These are phyloP conservation scores for Alternaria infectoria DNA, from an alignment of 2,329 filamentous ascomycete genomes.

Conservation along the genomic window DNA sequence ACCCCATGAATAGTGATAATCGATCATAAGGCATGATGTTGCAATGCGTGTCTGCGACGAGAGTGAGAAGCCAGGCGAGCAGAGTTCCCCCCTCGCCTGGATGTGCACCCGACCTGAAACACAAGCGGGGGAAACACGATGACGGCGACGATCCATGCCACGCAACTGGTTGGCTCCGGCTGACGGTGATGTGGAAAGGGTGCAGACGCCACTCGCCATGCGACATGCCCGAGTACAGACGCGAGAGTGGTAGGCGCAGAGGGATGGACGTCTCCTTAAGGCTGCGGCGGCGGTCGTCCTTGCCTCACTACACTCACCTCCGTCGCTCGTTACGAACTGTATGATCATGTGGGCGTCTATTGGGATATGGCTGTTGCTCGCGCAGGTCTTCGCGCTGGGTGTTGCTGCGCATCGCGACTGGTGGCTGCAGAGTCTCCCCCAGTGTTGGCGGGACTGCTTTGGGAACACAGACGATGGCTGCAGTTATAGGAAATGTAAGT, in stretches of 20 bases:
- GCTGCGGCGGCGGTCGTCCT: not conserved
- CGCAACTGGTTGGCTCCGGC: conserved; percentile 6
- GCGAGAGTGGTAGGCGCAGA: not conserved
- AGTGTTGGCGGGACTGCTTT: conserved; percentile 32
- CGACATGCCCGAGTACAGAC: not conserved
- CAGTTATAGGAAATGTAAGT: conserved; percentile 27
- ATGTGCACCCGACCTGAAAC: conserved; percentile 9
- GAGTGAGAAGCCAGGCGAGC: not conserved
- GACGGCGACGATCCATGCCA: conserved; percentile 1
- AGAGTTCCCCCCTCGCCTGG: not conserved
- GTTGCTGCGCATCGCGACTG: conserved; percentile 19
- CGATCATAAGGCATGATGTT: not conserved
- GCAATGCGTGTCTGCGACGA: not conserved
- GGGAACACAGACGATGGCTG: conserved; percentile 22
- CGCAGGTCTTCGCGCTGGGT: conserved; percentile 2
- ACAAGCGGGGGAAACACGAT: conserved; percentile 10
- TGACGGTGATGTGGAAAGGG: not conserved
- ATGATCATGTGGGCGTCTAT: conserved; percentile 4
- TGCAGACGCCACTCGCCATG: conserved; percentile 5
- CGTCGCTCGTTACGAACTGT: not conserved
- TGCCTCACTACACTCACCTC: not conserved
- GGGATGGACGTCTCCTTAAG: not conserved
- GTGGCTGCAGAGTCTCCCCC: conserved; percentile 23
- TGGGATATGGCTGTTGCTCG: conserved; percentile 2
- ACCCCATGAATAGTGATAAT: not conserved